Base-by-base conservation (phyloP, 2,329 filamentous ascomycete genomes). In the Penicillium sp. region DNA sequence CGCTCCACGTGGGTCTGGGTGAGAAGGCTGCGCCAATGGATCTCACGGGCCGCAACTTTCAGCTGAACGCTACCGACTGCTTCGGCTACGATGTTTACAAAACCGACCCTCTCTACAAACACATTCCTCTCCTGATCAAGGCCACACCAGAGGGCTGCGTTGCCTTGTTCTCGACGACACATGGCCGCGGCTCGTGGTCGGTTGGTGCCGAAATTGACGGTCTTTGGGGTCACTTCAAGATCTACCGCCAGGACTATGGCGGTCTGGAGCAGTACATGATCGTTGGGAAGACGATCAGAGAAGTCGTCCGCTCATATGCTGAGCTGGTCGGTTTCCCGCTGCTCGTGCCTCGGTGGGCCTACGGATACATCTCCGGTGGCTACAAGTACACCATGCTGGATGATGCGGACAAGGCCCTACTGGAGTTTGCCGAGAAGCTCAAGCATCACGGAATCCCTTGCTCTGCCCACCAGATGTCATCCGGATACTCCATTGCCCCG, bases 11-110 rank as follows among this genome's bases (percentile, higher is more conserved):
- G 19, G 89, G 89, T 0, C 79, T 92, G 0, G 89, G 89, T 4
- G 89, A 92, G 72, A 91, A 91, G 71, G 81, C 87, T 5, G 89
- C 88, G 0, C 89, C 89, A 0, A 90, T 92, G 87, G 85, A 92
- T 68, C 80, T 92, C 1, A 87, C 83, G 0, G 87, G 87, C 35
- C 82, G 89, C 0, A 81, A 84, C 28, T 92, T 91, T 71, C 82
- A 83, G 28, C 79, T 92, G 14, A 86, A 87, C 0, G 88, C 87
- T 2, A 91, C 87, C 0, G 89, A 92, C 73, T 88, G 85, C 40
- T 92, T 92, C 66, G 88, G 89, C 2, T 91, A 92, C 69, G 88
- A 92, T 66, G 84, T 87, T 4, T 86, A 90, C 70, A 83, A 83
- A 10, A 89, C 88, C 2, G 89, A 92, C 71, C 89, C 89, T 0